Conservation (phyloP, 805 yeast genomes). For the Candida awuae region DNA sequence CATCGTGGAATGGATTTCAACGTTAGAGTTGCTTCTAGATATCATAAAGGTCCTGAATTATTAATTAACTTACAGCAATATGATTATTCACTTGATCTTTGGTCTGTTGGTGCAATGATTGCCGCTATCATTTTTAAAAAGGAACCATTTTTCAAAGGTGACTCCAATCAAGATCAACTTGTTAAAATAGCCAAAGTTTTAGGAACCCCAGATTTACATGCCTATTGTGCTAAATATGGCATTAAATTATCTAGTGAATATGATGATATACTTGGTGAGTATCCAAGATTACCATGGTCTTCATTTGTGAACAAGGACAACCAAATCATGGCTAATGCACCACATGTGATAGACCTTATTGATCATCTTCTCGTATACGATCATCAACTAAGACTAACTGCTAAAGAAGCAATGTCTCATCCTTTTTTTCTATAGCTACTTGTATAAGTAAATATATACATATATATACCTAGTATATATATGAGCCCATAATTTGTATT, state of each 20-base stretch:
- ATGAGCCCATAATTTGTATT: too few relatives aligned
- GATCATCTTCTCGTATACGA: slow-evolving; percentile 73
- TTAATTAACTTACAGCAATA: slow-evolving; percentile 74
- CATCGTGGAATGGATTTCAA: slow-evolving; percentile 86
- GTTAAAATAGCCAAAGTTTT: slow-evolving; percentile 83
- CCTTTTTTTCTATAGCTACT: too few relatives aligned
- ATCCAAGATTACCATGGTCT: slow-evolving; percentile 59
- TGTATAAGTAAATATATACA: too few relatives aligned
- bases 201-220: slow-evolving; percentile 70
- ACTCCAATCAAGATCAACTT: slow-evolving; percentile 83
- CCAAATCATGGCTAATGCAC: slow-evolving; percentile 40
- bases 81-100: slow-evolving; percentile 81
- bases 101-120: slow-evolving; percentile 90
- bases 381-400: slow-evolving; percentile 82
- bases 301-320: slow-evolving; percentile 51
- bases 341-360: slow-evolving; percentile 58
- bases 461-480: too few relatives aligned
- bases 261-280: slow-evolving; percentile 63
- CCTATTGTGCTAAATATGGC: slow-evolving; percentile 60
- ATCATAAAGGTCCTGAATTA: slow-evolving; percentile 88
- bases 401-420: slow-evolving; percentile 81
- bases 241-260: slow-evolving; percentile 68
- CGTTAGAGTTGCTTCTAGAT: slow-evolving; percentile 86
- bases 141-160: slow-evolving; percentile 90
- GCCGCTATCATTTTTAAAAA: slow-evolving; percentile 83